These are phyloP conservation scores for Incumbomyces lentus DNA, from an alignment of 2,329 filamentous ascomycete genomes.

Conservation along the genomic window DNA sequence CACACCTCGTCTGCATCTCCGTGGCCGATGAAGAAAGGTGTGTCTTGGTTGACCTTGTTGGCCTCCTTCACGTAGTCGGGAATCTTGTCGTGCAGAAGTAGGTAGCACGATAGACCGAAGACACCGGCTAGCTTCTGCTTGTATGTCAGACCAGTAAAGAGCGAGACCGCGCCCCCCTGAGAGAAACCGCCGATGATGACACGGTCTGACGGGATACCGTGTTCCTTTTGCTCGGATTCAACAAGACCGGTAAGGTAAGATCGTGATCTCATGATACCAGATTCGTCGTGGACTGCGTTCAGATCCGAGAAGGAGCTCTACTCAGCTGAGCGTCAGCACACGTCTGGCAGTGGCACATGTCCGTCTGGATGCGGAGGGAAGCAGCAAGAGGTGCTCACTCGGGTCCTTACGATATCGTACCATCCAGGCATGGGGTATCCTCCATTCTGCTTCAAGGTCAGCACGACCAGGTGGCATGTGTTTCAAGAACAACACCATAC, in stretches of 20 bases:
- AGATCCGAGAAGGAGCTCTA: constrained; percentile 34
- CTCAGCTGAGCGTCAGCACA: neutral
- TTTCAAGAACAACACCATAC: constrained; percentile 32
- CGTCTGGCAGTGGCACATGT: neutral
- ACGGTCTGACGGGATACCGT: constrained; percentile 66
- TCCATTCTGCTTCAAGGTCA: constrained; percentile 11
- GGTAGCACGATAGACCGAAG: constrained; percentile 72
- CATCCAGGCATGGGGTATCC: constrained; percentile 23
- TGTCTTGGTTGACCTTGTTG: constrained; percentile 56
- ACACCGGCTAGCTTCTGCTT: constrained; percentile 73
- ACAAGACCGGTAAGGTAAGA: constrained; percentile 72
- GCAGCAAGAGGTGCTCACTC: constrained; percentile 25
- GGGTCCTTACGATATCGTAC: constrained; percentile 40
- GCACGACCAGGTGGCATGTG: neutral
- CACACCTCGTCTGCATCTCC: constrained; percentile 71
- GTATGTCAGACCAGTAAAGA: constrained; percentile 69
- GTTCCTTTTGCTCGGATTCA: constrained; percentile 62
- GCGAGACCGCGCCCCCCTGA: constrained; percentile 76
- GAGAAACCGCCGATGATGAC: constrained; percentile 62
- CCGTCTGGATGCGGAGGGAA: too few species aligned
- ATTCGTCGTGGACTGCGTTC: constrained; percentile 41
- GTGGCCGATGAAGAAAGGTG: constrained; percentile 81
- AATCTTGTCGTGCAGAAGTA: constrained; percentile 59
- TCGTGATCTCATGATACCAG: constrained; percentile 62
- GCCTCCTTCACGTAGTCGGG: constrained; percentile 44